Base-by-base conservation (phyloP, 164 flowering plant genomes). In the Piper longum region DNA sequence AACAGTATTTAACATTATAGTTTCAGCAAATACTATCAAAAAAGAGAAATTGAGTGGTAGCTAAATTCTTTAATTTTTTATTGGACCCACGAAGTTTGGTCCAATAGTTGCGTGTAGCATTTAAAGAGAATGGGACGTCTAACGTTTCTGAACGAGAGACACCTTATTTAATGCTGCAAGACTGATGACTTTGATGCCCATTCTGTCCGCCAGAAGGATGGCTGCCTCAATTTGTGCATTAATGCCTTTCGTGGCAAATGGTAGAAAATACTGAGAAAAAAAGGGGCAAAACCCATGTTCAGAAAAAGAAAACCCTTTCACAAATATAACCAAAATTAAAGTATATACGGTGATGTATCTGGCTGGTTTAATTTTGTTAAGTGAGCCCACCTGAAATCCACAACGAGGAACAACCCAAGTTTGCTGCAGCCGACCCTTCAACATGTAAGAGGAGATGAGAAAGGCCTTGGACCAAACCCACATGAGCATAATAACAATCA, bases 131-230 rank as follows among this genome's bases (percentile, higher is more conserved):
- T 26, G 36, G 36, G 36, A 26, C 36, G 36, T 26, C 2, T 26
- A 26, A 26, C 36, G 36, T 26, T 26, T 4, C 45, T 40, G 0
- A 8, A 26, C 16, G n/a, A 54, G 16, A 64, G 72, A 2, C 16
- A 89, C 98, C 97, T 93, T 93, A 66, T 93, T 93, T 57, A 93
- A 73, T 64, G 98, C 98, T 42, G 98, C 98, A 54, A 93, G 86
- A 73, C 97, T 88, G 43, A 93, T 71, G 70, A 93, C 97, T 69
- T 88, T 88, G 7, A 93, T 83, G 0, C 98, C 97, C 36, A 84
- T 14, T 59, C 65, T 82, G 55, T 93, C 91, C 41, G 98, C 97
- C 64, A 80, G 77, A 0, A 90, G 75, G 54, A 93, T 93, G 41
- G 98, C 91, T 16, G 88, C 67, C 72, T 93, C 98, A 19, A 93